phyloP scores from a whole-genome alignment of 768 basidiomycete genomes.

The Mycena floridula region DNA sequence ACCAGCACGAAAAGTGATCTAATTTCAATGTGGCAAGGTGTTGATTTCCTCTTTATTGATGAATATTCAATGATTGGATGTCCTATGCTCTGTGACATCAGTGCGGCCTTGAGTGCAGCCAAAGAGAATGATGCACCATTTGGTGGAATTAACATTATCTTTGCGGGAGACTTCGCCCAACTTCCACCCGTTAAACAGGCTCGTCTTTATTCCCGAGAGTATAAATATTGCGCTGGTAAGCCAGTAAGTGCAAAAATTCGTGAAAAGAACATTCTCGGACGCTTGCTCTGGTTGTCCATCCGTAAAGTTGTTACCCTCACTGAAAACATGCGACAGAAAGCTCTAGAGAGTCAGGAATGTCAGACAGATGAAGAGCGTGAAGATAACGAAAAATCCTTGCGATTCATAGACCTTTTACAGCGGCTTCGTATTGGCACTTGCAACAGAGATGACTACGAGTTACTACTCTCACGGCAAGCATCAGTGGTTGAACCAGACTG shows the following conservation, averaged over 20 bases:
- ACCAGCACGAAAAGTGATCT: not conserved
- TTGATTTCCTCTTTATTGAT: not conserved
- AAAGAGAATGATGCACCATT: not conserved
- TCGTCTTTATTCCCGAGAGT: no score
- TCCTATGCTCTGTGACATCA: not conserved
- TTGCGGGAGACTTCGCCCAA: not conserved
- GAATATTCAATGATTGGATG: not conserved
- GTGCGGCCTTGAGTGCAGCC: not conserved
- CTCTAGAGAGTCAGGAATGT: no score
- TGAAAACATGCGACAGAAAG: no score
- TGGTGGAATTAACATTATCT: not conserved
- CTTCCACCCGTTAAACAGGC: not conserved
- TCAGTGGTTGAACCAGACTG: not conserved
- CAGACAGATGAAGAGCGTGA: no score
- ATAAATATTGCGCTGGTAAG: no score
- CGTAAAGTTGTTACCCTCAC: no score
- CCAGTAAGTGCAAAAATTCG: no score
- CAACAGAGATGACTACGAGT: conserved; percentile 6
- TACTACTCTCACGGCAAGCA: conserved; percentile 7
- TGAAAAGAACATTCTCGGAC: no score
- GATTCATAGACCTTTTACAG: no score
- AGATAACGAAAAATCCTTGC: no score
- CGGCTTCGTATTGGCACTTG: conserved; percentile 9
- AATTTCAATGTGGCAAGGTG: not conserved
- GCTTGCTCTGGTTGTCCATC: no score